These are phyloP conservation scores for Leccinum subgranulosum DNA, from an alignment of 768 basidiomycete genomes.

Conservation along the genomic window DNA sequence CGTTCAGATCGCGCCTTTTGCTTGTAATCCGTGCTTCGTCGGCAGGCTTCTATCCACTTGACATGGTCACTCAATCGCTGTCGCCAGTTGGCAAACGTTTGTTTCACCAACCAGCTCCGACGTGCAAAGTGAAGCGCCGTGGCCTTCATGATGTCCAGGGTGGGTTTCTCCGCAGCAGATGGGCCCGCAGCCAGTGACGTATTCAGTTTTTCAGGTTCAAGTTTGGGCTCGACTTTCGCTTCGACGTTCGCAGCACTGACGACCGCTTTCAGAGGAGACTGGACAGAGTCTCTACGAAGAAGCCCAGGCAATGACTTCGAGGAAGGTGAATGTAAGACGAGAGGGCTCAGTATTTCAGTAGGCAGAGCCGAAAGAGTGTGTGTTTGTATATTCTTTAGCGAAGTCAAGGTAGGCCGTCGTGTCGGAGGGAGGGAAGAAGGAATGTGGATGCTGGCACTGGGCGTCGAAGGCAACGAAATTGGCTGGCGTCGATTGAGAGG, in stretches of 20 bases:
- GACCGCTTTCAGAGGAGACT: slow-evolving; percentile 23
- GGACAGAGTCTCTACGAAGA: slow-evolving; percentile 22
- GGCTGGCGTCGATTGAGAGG: slow-evolving; percentile 27
- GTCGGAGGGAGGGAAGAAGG: slow-evolving; percentile 11
- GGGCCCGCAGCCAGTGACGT: slow-evolving; percentile 1
- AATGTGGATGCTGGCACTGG: slow-evolving; percentile 21
- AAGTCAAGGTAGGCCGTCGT: slow-evolving; percentile 19
- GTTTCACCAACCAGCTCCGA: slow-evolving; percentile 39
- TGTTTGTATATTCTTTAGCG: slow-evolving; percentile 28
- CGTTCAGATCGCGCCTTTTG: slow-evolving; percentile 42
- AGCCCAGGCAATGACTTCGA: slow-evolving; percentile 15
- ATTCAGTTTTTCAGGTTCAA: slow-evolving; percentile 1
- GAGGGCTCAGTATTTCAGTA: slow-evolving; percentile 30
- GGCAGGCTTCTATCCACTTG: slow-evolving; percentile 61
- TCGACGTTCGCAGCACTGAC: slow-evolving; percentile 12
- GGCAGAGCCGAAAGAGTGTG: slow-evolving; percentile 17
- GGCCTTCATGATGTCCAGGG: slow-evolving; percentile 32
- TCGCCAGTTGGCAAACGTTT: slow-evolving; percentile 46
- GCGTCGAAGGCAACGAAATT: slow-evolving; percentile 34
- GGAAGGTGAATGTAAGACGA: slow-evolving; percentile 27
- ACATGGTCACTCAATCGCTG: slow-evolving; percentile 41
- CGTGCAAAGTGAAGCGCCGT: slow-evolving; percentile 43
- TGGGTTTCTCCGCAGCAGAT: slow-evolving; percentile 11
- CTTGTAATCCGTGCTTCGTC: slow-evolving; percentile 59
- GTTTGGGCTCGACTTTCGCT: slow-evolving; percentile 3